Percentiles rank a stretch among this genome's conserved stretches.
Conservation (phyloP, 129 eudicot species). For the Kitagawia praeruptora region DNA sequence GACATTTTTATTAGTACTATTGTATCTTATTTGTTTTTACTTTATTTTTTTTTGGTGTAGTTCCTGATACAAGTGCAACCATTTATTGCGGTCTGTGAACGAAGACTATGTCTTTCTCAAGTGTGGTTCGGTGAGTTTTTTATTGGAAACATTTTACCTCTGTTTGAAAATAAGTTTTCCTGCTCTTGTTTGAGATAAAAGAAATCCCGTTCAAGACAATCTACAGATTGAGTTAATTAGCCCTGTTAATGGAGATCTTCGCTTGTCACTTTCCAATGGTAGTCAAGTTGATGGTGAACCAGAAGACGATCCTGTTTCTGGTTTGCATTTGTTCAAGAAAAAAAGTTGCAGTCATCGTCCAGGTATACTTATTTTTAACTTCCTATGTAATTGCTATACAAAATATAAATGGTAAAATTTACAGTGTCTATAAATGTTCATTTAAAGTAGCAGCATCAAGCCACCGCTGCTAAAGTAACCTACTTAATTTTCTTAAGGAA, state of each 20-base stretch:
- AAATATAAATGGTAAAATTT: no score
- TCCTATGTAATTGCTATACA: no score
- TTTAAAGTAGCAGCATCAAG: no score
- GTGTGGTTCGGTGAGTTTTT: conserved; percentile 60
- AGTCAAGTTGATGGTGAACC: conserved; percentile 30
- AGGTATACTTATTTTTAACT: conserved; percentile 36
- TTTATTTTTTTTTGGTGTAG: no score
- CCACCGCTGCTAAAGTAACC: no score
- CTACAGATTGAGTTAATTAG: conserved; percentile 69
- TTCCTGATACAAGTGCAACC: no score
- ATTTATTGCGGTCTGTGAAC: no score
- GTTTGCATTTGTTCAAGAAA: conserved; percentile 74
- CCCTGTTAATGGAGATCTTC: conserved; percentile 69
- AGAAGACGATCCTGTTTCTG: conserved; percentile 48
- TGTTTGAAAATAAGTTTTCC: not conserved
- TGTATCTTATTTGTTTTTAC: no score
- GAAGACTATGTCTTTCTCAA: no score
- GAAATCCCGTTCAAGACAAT: not conserved
- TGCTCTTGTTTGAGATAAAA: conserved; percentile 10
- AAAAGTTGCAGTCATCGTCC: conserved; percentile 43
- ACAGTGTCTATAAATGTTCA: no score
- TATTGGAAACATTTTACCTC: not conserved
- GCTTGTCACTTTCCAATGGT: conserved; percentile 32
- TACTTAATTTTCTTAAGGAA: no score
- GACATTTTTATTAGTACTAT: no score